These are phyloP conservation scores for Populus hybrid DNA, from an alignment of 441 rosid species.

Conservation along the genomic window DNA sequence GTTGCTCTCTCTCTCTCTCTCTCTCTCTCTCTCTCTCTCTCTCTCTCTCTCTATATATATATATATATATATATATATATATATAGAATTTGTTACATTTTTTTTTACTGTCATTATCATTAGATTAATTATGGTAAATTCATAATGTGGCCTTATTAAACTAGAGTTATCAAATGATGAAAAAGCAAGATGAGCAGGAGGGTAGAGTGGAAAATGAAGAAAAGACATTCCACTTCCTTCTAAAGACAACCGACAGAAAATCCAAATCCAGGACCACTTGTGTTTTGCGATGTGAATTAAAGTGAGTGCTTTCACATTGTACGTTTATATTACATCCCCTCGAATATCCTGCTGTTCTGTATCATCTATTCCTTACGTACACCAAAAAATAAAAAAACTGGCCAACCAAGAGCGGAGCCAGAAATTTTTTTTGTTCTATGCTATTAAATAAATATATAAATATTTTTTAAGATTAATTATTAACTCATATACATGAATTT, in stretches of 20 bases:
- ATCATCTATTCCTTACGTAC: conserved; percentile 27
- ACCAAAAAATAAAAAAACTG: not conserved
- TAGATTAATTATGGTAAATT: conserved; percentile 7
- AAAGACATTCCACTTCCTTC: conserved; percentile 17
- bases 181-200: not conserved
- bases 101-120: too few relatives aligned
- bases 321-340: conserved; percentile 14
- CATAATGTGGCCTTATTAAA: conserved; percentile 14
- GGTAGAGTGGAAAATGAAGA: conserved; percentile 15
- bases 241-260: conserved; percentile 28
- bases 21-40: too few relatives aligned
- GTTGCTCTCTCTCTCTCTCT: too few relatives aligned
- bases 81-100: too few relatives aligned
- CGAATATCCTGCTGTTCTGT: not conserved
- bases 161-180: not conserved
- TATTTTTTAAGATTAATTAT: too few relatives aligned
- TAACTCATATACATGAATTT: too few relatives aligned
- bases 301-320: conserved; percentile 17
- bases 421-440: too few relatives aligned
- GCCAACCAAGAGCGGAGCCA: too few relatives aligned
- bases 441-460: too few relatives aligned
- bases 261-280: conserved; percentile 31
- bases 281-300: conserved; percentile 13
- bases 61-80: too few relatives aligned
- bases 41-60: too few relatives aligned